Evolutionary conservation across 177 flowering plant species (phyloP).

Genomic region (Vitis hybrid): DNA sequence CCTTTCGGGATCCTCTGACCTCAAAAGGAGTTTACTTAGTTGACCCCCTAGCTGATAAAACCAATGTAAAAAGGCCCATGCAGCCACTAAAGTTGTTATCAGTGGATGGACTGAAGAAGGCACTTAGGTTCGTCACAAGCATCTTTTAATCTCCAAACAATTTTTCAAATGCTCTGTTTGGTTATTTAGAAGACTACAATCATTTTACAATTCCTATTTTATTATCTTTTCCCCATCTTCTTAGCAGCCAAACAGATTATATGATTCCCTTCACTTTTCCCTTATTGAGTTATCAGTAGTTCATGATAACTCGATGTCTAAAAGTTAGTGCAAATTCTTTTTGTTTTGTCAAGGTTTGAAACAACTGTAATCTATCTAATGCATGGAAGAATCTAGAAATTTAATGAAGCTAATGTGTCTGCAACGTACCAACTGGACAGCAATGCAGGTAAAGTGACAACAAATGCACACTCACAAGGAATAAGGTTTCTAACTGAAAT

Average conservation of each 20-base stretch:
- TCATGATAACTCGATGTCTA: not conserved
- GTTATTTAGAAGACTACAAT: not conserved
- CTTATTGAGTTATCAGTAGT: not conserved
- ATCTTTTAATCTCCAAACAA: not conserved
- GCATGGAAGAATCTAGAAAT: too few relatives aligned
- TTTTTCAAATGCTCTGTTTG: conserved; percentile 3
- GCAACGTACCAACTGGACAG: conserved; percentile 28
- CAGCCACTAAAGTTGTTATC: conserved; percentile 66
- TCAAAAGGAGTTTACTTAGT: conserved; percentile 75
- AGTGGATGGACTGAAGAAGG: conserved; percentile 76
- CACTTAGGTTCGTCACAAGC: conserved; percentile 55
- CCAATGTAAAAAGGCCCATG: conserved; percentile 36
- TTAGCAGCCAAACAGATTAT: not conserved
- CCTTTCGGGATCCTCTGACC: conserved; percentile 48
- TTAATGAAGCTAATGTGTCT: too few relatives aligned
- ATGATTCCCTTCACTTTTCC: not conserved
- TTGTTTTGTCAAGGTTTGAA: not conserved
- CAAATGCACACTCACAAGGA: conserved; percentile 79
- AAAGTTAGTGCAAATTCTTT: not conserved
- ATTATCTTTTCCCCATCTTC: not conserved
- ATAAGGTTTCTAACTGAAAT: conserved; percentile 72
- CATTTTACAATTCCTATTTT: not conserved
- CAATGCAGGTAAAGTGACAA: conserved; percentile 74
- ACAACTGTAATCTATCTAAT: too few relatives aligned
- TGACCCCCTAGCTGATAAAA: conserved; percentile 47